phyloP scores from a whole-genome alignment of 2,329 filamentous ascomycete genomes.

The Claviceps purpurea region DNA sequence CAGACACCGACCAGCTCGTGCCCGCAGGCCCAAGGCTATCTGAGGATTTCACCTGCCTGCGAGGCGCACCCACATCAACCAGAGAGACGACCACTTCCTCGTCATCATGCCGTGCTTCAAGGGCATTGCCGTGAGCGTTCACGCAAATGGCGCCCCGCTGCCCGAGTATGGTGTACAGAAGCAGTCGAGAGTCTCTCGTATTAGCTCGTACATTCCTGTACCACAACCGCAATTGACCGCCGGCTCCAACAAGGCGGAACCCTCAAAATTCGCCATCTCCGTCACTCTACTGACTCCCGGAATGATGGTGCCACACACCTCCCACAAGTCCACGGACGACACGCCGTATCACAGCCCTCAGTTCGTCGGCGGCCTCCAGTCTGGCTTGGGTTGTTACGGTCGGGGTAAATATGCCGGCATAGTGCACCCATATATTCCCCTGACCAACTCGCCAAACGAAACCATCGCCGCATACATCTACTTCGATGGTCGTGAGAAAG shows the following conservation, averaged over 20 bases:
- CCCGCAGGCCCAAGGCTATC: background rate
- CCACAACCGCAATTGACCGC: constrained; percentile 62
- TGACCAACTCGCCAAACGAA: constrained; percentile 88
- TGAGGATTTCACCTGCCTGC: background rate
- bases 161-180: constrained; percentile 91
- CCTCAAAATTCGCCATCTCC: constrained; percentile 93
- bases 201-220: constrained; percentile 94
- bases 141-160: constrained; percentile 66
- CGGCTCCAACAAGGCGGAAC: constrained; percentile 64
- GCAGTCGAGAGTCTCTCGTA: constrained; percentile 78
- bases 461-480: constrained; percentile 98
- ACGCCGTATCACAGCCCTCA: constrained; percentile 74
- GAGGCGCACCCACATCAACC: background rate
- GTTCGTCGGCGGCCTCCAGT: constrained; percentile 56
- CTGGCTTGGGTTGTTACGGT: constrained; percentile 34
- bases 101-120: constrained; percentile 86
- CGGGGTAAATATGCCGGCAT: constrained; percentile 34
- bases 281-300: constrained; percentile 88
- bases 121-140: constrained; percentile 95
- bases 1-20: constrained; percentile 1
- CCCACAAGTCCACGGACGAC: constrained; percentile 62
- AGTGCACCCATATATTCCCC: constrained; percentile 78
- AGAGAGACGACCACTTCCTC: constrained; percentile 5
- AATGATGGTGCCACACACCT: constrained; percentile 83
- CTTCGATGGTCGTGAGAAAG: constrained; percentile 88